These are phyloP conservation scores for Sphaerosporella brunnea DNA, from an alignment of 495 filamentous ascomycete genomes.

Conservation along the genomic window DNA sequence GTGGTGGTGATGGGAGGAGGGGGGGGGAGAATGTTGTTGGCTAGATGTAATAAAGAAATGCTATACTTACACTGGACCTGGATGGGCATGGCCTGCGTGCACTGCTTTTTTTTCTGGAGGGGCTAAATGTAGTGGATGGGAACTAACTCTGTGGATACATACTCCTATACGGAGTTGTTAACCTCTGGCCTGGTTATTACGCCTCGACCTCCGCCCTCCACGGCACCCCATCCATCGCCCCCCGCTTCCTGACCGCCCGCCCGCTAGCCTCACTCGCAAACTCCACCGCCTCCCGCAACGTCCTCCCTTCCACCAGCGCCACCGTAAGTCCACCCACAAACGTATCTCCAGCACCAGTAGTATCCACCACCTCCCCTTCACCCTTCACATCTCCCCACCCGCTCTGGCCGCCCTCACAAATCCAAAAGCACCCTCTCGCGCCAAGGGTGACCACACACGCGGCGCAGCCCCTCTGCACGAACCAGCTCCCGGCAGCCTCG, in stretches of 20 bases:
- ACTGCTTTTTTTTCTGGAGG: too few species aligned
- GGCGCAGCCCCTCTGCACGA: conserved; percentile 48
- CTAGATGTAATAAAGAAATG: too few species aligned
- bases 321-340: conserved; percentile 83
- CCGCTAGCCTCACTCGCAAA: conserved; percentile 59
- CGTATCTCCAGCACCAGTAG: conserved; percentile 86
- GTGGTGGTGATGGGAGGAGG: too few species aligned
- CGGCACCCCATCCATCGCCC: conserved; percentile 78
- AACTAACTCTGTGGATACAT: too few species aligned
- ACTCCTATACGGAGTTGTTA: too few species aligned
- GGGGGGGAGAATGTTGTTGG: too few species aligned
- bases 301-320: conserved; percentile 36
- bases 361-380: conserved; percentile 66
- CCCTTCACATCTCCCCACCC: conserved; percentile 37
- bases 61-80: too few species aligned
- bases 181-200: too few species aligned
- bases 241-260: conserved; percentile 54
- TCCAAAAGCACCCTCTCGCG: conserved; percentile 48
- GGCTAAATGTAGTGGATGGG: too few species aligned
- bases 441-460: conserved; percentile 76
- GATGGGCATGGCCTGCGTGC: too few species aligned
- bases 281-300: conserved; percentile 38
- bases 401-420: conserved; percentile 28
- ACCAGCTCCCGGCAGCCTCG: conserved; percentile 33
- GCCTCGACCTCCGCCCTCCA: conserved; percentile 58